Evolutionary conservation across 306 rosid species (phyloP), one percentile per base, ranked within the genome.

Genomic region (Vigna reflexopilosa): DNA sequence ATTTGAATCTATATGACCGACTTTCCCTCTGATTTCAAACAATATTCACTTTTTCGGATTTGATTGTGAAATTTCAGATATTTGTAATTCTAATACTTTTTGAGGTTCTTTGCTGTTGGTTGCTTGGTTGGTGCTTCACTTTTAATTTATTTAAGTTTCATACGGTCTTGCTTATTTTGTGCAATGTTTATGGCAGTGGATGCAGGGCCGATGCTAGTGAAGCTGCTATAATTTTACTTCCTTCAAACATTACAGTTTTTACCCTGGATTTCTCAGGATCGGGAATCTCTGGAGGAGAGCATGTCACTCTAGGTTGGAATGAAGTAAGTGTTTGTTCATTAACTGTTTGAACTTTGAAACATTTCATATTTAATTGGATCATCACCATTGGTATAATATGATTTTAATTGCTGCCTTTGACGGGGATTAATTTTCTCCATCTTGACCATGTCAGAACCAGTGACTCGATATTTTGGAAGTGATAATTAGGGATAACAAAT

Each of bases 161-260:
- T 36, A 62, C 19, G 51, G n/a, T 61, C 63, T 72, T 73, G 78
- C 83, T 87, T 80, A 86, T 85, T 56, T 54, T 72, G 22, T 40
- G 72, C 61, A 51, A 73, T 79, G 47, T 47, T 88, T 76, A 47
- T 81, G 73, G 61, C 93, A 95, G 99, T 86, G 99, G 99, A 56
- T 93, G 99, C 85, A 88, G 97, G 89, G 98, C 90, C 16, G 99
- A 95, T 85, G 99, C 91, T 13, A 88, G 97, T 86, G 99, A 95
- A 89, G 98, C 98, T 65, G 99, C 99, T 62, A 85, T 93, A 56
- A 81, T 91, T 81, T 87, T 95, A 86, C 91, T 95, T 82, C 96
- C 99, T 61, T 93, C 99, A 72, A 95, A 95, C 81, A 91, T 95
- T 81, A 91, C 99, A 26, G 99, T 95, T 87, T 95, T 95, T 26